phyloP scores from a whole-genome alignment of 306 rosid genomes.

The Urtica urens region DNA sequence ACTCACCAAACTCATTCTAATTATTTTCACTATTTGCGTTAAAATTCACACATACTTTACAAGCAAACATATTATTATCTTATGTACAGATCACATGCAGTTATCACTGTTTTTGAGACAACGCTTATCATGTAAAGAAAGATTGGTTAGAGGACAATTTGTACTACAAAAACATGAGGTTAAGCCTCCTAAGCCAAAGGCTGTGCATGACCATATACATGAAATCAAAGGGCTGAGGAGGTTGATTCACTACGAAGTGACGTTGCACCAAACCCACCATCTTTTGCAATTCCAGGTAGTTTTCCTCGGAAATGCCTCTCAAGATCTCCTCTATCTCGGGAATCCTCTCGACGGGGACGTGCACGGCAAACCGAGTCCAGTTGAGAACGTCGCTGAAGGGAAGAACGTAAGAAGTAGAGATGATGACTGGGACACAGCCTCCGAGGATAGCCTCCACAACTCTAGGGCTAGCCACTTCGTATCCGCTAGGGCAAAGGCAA shows the following conservation, averaged over 20 bases:
- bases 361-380: conserved; percentile 34
- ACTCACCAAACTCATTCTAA: no score
- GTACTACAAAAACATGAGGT: conserved; percentile 17
- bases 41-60: no score
- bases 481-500: conserved; percentile 47
- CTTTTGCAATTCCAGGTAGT: conserved; percentile 25
- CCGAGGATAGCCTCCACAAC: conserved; percentile 26
- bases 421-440: conserved; percentile 35
- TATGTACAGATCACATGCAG: no score
- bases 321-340: conserved; percentile 21
- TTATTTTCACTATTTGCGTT: no score
- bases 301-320: conserved; percentile 16
- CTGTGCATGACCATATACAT: conserved; percentile 42
- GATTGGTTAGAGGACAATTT: no score
- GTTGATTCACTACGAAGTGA: conserved; percentile 36
- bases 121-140: no score
- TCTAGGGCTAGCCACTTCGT: conserved; percentile 49
- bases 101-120: no score
- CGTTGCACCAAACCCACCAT: conserved; percentile 24
- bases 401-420: conserved; percentile 26
- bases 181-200: conserved; percentile 46
- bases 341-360: conserved; percentile 25
- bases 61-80: no score
- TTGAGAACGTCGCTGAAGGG: conserved; percentile 43
- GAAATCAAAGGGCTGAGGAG: conserved; percentile 31